Evolutionary conservation across 2,329 filamentous ascomycete species (phyloP).

Genomic region (Cryphonectria radicalis): DNA sequence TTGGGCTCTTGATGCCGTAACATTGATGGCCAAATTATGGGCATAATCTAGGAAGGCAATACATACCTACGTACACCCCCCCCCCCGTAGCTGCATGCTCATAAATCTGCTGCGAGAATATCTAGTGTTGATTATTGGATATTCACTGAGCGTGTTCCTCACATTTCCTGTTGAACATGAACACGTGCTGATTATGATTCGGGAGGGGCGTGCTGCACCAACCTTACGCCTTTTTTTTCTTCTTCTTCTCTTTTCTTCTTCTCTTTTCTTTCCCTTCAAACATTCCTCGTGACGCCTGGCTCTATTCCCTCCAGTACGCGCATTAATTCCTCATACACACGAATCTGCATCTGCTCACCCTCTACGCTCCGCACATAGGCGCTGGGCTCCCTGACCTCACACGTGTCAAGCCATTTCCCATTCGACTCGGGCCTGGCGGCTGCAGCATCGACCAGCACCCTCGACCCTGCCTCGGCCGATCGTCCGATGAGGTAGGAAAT

Average conservation of each 20-base stretch:
- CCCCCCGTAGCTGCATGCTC: too few relatives aligned
- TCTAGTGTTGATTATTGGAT: too few relatives aligned
- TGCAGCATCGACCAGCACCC: slow-evolving; percentile 45
- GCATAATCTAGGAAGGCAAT: too few relatives aligned
- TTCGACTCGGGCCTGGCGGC: slow-evolving; percentile 44
- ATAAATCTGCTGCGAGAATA: too few relatives aligned
- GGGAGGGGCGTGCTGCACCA: neutral
- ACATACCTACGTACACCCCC: too few relatives aligned
- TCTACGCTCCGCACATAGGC: slow-evolving; percentile 42
- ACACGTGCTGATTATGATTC: neutral
- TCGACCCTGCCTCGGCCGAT: slow-evolving; percentile 45
- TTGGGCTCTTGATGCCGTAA: too few relatives aligned
- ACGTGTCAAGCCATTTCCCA: slow-evolving; percentile 46
- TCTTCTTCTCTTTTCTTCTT: too few relatives aligned
- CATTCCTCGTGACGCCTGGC: slow-evolving; percentile 42
- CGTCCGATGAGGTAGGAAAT: slow-evolving; percentile 38
- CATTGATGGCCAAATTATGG: too few relatives aligned
- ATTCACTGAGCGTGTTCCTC: too few relatives aligned
- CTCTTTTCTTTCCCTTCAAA: slow-evolving; percentile 31
- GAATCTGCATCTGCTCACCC: slow-evolving; percentile 42
- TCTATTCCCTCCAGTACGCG: slow-evolving; percentile 48
- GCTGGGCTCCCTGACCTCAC: slow-evolving; percentile 36
- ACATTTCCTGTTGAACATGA: too few relatives aligned
- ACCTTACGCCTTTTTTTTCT: neutral
- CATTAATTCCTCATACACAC: slow-evolving; percentile 48